Evolutionary conservation across 257 asterid genomes (phyloP).

Genomic region (Fraxinus quadrangulata): DNA sequence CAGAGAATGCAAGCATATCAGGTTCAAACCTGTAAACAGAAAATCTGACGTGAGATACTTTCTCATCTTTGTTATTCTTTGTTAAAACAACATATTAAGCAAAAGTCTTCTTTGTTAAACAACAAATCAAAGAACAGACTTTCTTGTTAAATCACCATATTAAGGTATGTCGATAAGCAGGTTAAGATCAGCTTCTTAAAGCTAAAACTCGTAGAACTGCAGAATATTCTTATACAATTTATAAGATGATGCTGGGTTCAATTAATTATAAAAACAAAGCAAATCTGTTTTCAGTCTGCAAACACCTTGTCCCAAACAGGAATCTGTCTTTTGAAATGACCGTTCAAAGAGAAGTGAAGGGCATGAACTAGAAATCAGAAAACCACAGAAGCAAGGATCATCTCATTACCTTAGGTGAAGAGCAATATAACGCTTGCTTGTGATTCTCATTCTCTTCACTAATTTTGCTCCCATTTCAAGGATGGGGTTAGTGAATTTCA

Average conservation of each 20-base stretch:
- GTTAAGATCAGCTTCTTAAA: conserved; percentile 14
- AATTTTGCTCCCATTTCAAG: conserved; percentile 74
- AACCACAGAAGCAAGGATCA: conserved; percentile 1
- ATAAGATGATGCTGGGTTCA: conserved; percentile 8
- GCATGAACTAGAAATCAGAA: conserved; percentile 8
- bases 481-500: conserved; percentile 84
- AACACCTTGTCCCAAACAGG: not conserved
- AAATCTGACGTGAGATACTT: conserved; percentile 21
- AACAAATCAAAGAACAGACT: not conserved
- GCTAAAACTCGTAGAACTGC: conserved; percentile 2
- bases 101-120: not conserved
- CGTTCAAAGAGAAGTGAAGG: not conserved
- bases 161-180: conserved; percentile 9
- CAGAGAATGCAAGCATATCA: conserved; percentile 99
- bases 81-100: conserved; percentile 1
- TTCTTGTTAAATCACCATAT: not conserved
- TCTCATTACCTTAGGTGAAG: conserved; percentile 79
- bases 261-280: not conserved
- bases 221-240: not conserved
- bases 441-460: conserved; percentile 78
- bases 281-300: conserved; percentile 15
- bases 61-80: conserved; percentile 3
- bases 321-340: not conserved
- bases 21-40: conserved; percentile 84
- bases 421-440: conserved; percentile 84